These are phyloP conservation scores for Botryobasidium botryosum DNA, from an alignment of 768 basidiomycete genomes.

Conservation along the genomic window DNA sequence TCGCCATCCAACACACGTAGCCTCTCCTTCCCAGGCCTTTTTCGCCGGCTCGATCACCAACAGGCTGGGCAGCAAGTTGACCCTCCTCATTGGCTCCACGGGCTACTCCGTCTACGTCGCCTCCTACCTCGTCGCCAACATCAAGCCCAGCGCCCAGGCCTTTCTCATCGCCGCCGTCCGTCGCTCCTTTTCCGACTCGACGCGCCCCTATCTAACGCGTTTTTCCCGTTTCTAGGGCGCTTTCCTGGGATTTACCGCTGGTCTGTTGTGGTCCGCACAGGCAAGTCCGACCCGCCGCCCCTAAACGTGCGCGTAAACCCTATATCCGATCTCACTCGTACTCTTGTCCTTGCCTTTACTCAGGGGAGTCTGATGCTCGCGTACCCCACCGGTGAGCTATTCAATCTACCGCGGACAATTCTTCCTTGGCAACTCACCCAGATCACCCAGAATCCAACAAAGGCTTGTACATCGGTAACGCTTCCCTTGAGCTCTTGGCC, in stretches of 20 bases:
- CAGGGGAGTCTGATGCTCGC: conserved; percentile 75
- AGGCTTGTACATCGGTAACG: conserved; percentile 57
- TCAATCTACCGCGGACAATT: too few species aligned
- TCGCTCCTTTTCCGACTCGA: too few species aligned
- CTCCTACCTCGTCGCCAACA: conserved; percentile 59
- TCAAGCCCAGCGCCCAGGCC: conserved; percentile 38
- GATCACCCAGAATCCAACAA: too few species aligned
- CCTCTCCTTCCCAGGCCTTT: too few species aligned
- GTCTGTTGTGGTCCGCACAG: conserved; percentile 66
- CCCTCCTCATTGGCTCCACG: conserved; percentile 52
- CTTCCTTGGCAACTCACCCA: neutral
- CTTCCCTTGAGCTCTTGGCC: too few species aligned
- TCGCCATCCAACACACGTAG: too few species aligned
- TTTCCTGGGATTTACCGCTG: conserved; percentile 54
- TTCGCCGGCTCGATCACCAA: too few species aligned
- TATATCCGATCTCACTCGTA: too few species aligned
- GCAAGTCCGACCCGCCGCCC: too few species aligned
- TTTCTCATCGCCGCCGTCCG: conserved; percentile 49
- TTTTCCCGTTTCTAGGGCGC: conserved; percentile 23
- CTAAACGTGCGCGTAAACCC: too few species aligned
- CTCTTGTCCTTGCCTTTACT: too few species aligned
- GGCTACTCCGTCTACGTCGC: conserved; percentile 68
- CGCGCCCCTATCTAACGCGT: neutral
- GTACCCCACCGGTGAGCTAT: conserved; percentile 40
- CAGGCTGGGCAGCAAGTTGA: conserved; percentile 54